Conservation (phyloP, 78 protist genomes). For the Cavenderia fasciculata region DNA sequence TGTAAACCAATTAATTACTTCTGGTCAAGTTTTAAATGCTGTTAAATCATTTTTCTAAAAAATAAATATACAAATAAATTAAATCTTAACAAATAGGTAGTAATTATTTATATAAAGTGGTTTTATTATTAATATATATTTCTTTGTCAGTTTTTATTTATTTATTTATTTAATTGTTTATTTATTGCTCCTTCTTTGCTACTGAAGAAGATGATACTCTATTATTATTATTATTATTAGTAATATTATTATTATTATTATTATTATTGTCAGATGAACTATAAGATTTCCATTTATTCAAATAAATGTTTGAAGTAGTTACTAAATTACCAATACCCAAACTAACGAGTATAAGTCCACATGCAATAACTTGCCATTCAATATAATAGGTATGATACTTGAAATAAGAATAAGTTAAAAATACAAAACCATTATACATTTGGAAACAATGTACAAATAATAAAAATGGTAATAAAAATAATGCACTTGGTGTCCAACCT, state of each 20-base stretch:
- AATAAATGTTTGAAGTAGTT: constrained; percentile 24
- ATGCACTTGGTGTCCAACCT: constrained; percentile 69
- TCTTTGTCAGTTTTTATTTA: too few relatives aligned
- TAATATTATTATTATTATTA: too few relatives aligned
- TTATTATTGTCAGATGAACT: too few relatives aligned
- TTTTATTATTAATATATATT: too few relatives aligned
- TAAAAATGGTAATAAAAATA: constrained; percentile 45
- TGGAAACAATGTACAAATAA: constrained; percentile 63
- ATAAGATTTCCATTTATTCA: too few relatives aligned
- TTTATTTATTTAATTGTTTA: too few relatives aligned
- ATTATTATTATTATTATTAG: too few relatives aligned
- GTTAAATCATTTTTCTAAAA: constrained; percentile 19
- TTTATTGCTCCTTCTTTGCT: too few relatives aligned
- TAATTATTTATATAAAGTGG: too few relatives aligned
- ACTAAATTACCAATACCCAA: constrained; percentile 58
- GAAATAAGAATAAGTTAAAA: constrained; percentile 24
- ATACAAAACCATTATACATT: constrained; percentile 51
- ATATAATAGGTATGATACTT: neutral
- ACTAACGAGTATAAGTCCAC: constrained; percentile 41
- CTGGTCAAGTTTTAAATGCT: constrained; percentile 45
- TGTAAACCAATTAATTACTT: constrained; percentile 42
- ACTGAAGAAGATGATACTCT: too few relatives aligned
- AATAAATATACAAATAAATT: neutral
- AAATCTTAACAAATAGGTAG: too few relatives aligned
- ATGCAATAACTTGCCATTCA: constrained; percentile 61